Base-by-base conservation (phyloP, 2,329 filamentous ascomycete species). In the Madurella mycetomatis region DNA sequence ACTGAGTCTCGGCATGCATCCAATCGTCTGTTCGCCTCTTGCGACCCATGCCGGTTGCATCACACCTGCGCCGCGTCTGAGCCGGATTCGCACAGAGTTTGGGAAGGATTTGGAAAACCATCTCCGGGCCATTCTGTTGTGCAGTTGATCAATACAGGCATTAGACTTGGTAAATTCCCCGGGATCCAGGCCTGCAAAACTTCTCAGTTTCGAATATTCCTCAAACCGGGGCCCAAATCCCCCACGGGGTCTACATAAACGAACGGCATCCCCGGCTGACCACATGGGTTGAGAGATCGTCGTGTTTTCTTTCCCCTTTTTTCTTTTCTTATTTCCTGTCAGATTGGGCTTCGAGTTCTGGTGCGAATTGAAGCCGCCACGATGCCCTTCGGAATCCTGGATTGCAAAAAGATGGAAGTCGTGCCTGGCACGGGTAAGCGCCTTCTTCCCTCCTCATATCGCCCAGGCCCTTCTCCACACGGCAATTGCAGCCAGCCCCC, bases 311-410 rank as follows among this genome's bases (percentile, higher is more conserved):
- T 32, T 39, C 25, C 12, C 43, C 39, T 31, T 25, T 9, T 47
- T 25, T 44, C 18, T 0, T 37, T 42, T 17, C 13, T 42, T 44
- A 15, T 31, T 25, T 31, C 42, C 4, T 15, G 13, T 11, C 13
- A 31, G n/a, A 7, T 34, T 16, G 25, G 25, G 25, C 7, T 25
- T 25, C 25, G 7, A 25, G 25, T 11, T 31, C n/a, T 9, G 9
- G 31, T 11, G 32, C 7, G 9, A 47, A 17, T 37, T 31, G 31
- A 8, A 31, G 37, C 18, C 17, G 30, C 19, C 58, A 66, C 50
- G 19, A 77, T 78, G 76, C 70, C 72, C 58, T 78, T 75, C 65
- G 75, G 76, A 54, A 76, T 78, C 40, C 64, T 77, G 9, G 75
- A 78, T 47, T 71, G 72, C 52, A 69, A 69, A 52, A 66, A 71